phyloP scores from a whole-genome alignment of 129 eudicot species.

The Arctium lappa region DNA sequence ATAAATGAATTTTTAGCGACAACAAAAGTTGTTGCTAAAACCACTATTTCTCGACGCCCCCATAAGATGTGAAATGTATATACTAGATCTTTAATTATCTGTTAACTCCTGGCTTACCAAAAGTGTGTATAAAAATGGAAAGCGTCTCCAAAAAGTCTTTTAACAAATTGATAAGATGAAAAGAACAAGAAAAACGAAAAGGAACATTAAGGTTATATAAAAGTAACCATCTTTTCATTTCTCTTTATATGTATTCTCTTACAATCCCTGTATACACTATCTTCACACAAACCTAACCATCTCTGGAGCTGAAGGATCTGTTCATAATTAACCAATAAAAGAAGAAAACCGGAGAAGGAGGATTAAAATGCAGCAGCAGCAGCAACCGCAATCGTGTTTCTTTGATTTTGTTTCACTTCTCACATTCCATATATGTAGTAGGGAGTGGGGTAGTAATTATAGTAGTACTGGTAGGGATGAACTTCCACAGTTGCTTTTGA shows the following conservation, averaged over 20 bases:
- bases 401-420: too few species aligned
- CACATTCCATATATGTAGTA: neutral
- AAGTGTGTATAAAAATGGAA: neutral
- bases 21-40: too few species aligned
- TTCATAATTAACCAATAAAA: neutral
- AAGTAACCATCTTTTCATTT: neutral
- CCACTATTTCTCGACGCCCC: too few species aligned
- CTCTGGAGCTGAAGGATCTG: neutral
- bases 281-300: neutral
- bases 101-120: neutral
- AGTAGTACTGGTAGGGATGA: neutral
- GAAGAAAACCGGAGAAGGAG: neutral
- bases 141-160: too few species aligned
- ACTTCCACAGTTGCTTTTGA: neutral
- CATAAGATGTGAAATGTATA: too few species aligned
- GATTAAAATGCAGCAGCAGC: neutral
- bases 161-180: too few species aligned
- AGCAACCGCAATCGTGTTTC: neutral
- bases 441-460: neutral
- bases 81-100: too few species aligned
- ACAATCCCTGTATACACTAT: neutral
- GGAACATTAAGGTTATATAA: too few species aligned
- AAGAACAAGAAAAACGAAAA: neutral
- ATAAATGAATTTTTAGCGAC: too few species aligned
- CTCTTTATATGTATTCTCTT: neutral